Conservation (phyloP, 768 basidiomycete species). For the Collybia mongolica region DNA sequence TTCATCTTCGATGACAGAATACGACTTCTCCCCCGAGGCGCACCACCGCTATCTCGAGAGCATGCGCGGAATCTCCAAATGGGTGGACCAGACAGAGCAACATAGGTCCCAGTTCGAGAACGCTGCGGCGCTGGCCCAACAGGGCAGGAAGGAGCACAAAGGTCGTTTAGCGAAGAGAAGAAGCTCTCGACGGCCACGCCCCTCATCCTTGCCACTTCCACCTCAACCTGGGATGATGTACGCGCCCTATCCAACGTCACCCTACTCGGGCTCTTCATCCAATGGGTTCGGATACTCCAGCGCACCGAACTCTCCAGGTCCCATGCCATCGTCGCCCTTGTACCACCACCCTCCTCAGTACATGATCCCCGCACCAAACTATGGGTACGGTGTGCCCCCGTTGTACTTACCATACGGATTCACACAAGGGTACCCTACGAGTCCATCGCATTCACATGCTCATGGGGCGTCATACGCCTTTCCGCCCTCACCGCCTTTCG, state of each 20-base stretch:
- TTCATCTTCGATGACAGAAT: slow-evolving; percentile 17
- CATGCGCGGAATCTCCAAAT: slow-evolving; percentile 18
- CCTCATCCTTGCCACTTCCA: slow-evolving; percentile 12
- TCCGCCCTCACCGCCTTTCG: not conserved
- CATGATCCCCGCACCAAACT: not conserved
- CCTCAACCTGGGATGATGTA: slow-evolving; percentile 6
- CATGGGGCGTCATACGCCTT: not conserved
- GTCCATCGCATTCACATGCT: not conserved
- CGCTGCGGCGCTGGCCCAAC: slow-evolving; percentile 16
- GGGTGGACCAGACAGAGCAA: slow-evolving; percentile 18
- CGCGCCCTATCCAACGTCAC: slow-evolving; percentile 7
- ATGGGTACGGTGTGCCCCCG: not conserved
- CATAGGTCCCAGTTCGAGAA: slow-evolving; percentile 14
- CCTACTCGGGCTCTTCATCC: slow-evolving; percentile 8
- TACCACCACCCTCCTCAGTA: not conserved
- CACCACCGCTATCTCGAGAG: slow-evolving; percentile 16
- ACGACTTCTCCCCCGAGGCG: slow-evolving; percentile 21
- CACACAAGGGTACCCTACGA: not conserved
- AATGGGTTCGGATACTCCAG: slow-evolving; percentile 10
- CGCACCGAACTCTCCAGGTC: slow-evolving; percentile 13
- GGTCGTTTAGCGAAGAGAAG: not conserved
- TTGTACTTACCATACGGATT: not conserved
- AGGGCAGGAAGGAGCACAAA: not conserved
- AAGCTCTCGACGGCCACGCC: slow-evolving; percentile 7
- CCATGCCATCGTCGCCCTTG: slow-evolving; percentile 9